These are phyloP conservation scores for Aegle marmelos DNA, from an alignment of 345 rosid genomes.

Conservation along the genomic window DNA sequence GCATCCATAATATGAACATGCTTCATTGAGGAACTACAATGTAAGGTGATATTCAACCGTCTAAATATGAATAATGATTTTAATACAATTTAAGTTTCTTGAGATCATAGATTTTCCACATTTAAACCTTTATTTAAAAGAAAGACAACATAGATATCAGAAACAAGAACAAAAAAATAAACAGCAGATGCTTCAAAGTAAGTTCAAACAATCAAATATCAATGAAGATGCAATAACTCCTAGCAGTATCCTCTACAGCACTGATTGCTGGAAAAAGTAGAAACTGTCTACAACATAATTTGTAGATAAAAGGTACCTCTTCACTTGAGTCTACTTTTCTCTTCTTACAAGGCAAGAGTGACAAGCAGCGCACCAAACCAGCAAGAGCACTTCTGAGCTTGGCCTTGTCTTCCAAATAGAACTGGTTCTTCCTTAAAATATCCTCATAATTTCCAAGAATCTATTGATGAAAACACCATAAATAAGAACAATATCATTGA, in stretches of 20 bases:
- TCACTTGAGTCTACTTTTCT: slow-evolving; percentile 30
- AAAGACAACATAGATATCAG: neutral
- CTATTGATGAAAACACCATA: slow-evolving; percentile 31
- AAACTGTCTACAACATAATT: neutral
- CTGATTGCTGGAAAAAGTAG: neutral
- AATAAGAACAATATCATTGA: slow-evolving; percentile 1
- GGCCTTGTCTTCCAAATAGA: slow-evolving; percentile 64
- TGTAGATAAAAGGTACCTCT: slow-evolving; percentile 36
- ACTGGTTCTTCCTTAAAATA: slow-evolving; percentile 60
- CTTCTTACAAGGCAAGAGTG: slow-evolving; percentile 50
- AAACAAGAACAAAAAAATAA: neutral
- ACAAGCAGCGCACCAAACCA: slow-evolving; percentile 74
- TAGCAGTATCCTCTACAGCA: neutral
- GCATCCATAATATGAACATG: neutral
- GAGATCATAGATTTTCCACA: neutral
- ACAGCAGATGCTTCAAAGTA: neutral
- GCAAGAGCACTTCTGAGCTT: slow-evolving; percentile 64
- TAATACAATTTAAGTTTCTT: neutral
- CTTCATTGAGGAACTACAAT: neutral
- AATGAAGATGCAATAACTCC: neutral
- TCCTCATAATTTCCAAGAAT: slow-evolving; percentile 76
- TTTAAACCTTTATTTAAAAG: neutral
- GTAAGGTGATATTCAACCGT: neutral
- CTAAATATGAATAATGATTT: neutral
- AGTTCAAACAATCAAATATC: neutral